phyloP scores from a whole-genome alignment of 2,329 filamentous ascomycete species.

The Phoma herbarum region DNA sequence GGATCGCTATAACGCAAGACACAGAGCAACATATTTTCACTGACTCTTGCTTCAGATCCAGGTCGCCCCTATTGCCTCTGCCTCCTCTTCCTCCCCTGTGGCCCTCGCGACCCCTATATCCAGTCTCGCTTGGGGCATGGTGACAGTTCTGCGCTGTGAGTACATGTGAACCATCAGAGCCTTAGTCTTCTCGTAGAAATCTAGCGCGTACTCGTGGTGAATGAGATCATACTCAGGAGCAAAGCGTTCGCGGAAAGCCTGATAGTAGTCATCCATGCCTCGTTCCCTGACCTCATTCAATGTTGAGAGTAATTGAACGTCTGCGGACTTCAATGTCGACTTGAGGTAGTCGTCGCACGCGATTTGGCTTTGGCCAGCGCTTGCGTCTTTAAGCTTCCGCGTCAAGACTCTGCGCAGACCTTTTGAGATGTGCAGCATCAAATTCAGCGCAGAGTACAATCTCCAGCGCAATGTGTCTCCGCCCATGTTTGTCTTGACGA shows the following conservation, averaged over 20 bases:
- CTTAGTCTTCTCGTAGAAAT: slow-evolving; percentile 16
- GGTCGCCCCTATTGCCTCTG: neutral
- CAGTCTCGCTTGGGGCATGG: neutral
- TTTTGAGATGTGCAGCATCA: slow-evolving; percentile 13
- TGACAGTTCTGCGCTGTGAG: slow-evolving; percentile 1
- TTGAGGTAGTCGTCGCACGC: slow-evolving; percentile 12
- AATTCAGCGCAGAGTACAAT: slow-evolving; percentile 11
- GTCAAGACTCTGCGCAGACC: neutral
- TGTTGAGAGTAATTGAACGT: slow-evolving; percentile 9
- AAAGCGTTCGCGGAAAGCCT: slow-evolving; percentile 11
- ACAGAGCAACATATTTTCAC: neutral
- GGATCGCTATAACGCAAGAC: neutral
- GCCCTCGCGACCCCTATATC: neutral
- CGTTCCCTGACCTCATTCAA: slow-evolving; percentile 14
- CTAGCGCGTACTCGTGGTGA: slow-evolving; percentile 6
- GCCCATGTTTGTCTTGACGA: slow-evolving; percentile 4
- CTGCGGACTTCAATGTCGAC: slow-evolving; percentile 13
- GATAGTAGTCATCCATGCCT: slow-evolving; percentile 9
- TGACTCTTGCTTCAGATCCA: slow-evolving; percentile 2
- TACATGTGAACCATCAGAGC: slow-evolving; percentile 13
- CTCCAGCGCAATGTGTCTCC: slow-evolving; percentile 14
- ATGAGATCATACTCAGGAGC: slow-evolving; percentile 13
- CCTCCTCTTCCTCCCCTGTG: neutral
- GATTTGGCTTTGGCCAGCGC: neutral
- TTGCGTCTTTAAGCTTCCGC: neutral